phyloP scores from a whole-genome alignment of 306 rosid genomes.

The Bauhinia variegata region DNA sequence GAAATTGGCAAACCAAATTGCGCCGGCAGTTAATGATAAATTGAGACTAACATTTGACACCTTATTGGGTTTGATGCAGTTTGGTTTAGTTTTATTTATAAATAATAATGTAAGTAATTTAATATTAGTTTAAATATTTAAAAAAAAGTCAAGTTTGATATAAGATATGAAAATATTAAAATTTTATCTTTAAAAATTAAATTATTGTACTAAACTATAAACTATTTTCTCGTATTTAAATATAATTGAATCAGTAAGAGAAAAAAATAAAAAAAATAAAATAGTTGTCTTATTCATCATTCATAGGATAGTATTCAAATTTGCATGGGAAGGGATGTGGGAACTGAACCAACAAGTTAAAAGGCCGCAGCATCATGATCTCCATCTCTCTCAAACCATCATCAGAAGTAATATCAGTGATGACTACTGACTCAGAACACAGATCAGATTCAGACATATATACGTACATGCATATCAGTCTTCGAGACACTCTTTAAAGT shows the following conservation, averaged over 20 bases:
- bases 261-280: conserved; percentile 32
- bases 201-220: conserved; percentile 21
- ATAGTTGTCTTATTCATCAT: conserved; percentile 35
- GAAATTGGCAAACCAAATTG: too few species aligned
- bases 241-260: conserved; percentile 15
- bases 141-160: too few species aligned
- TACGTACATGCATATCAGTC: conserved; percentile 31
- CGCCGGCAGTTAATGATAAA: too few species aligned
- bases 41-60: too few species aligned
- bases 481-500: conserved; percentile 35
- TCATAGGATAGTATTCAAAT: conserved; percentile 35
- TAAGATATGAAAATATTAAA: too few species aligned
- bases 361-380: conserved; percentile 30
- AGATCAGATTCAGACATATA: conserved; percentile 18
- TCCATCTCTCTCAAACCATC: conserved; percentile 23
- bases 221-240: too few species aligned
- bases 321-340: conserved; percentile 59
- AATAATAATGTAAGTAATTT: too few species aligned
- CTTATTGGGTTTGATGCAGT: too few species aligned
- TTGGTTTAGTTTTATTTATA: too few species aligned
- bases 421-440: conserved; percentile 20
- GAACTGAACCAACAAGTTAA: conserved; percentile 45
- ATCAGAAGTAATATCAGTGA: conserved; percentile 24
- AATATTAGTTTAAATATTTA: too few species aligned
- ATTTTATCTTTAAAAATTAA: too few species aligned